Base-by-base conservation (phyloP, 129 eudicot genomes). In the Silybum marianum region DNA sequence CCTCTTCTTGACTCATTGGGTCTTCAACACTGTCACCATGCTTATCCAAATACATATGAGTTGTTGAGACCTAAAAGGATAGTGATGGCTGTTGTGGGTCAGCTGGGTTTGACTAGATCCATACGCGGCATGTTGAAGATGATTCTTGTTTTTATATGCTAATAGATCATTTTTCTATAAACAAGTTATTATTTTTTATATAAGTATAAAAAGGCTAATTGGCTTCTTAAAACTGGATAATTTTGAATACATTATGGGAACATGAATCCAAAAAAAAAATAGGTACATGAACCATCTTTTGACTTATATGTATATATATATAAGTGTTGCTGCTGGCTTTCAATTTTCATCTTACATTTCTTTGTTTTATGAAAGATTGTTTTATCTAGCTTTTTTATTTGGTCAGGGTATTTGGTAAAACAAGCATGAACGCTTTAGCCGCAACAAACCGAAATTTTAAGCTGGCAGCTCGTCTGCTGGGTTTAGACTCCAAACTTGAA, bases 401-500 rank as follows among this genome's bases (percentile, higher is more conserved):
- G 32, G 13, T 40, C 69, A 80, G 82, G 26, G 39, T 75, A 71
- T 70, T 69, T 19, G 60, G 54, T 18, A 42, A 42, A 78, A 40
- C 75, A 88, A 85, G 24, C 80, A 93, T 96, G 99, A 96, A 96
- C 69, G 98, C 99, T 25, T 90, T 96, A 85, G 98, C 90, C 6
- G 99, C 99, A 74, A 96, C 99, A 73, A 96, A 93, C 92, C 86
- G 99, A 72, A 96, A 96, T 80, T 96, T 93, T 80, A 96, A 87
- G 93, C 88, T 84, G 26, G 99, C 99, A 63, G 83, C 97, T 79
- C 90, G 93, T 70, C 89, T 96, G 24, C 71, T 96, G 78, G 99
- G 99, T 18, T 73, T 96, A 89, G 99, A 96, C 82, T 90, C 99
- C 2, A 96, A 96, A 89, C 95, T 96, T 22, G 95, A 96, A 82